These are phyloP conservation scores for Fagopyrum tataricum DNA, from an alignment of 148 eudicot species.

Conservation along the genomic window DNA sequence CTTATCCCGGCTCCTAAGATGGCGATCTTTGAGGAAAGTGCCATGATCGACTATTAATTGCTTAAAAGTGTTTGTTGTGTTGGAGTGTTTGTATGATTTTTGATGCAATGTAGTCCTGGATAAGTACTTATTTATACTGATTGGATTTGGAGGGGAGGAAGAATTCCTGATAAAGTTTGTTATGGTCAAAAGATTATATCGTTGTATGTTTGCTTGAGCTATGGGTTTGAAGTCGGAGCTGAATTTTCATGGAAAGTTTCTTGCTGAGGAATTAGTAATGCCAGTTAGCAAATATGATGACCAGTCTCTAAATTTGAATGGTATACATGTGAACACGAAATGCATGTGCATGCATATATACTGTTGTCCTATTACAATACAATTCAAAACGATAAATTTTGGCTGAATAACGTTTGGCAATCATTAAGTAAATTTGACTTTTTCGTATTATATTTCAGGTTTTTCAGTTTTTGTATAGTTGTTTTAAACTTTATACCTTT, in stretches of 20 bases:
- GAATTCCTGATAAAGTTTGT: background rate
- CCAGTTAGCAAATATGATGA: background rate
- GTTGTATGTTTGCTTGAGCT: background rate
- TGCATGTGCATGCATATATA: too few relatives aligned
- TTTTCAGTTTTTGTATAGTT: too few relatives aligned
- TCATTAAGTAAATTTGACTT: too few relatives aligned
- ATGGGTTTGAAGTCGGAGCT: background rate
- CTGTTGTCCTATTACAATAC: too few relatives aligned
- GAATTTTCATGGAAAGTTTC: constrained; percentile 9
- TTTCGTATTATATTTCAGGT: too few relatives aligned
- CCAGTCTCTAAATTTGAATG: background rate
- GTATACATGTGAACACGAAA: too few relatives aligned
- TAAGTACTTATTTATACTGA: background rate
- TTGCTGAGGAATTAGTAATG: background rate
- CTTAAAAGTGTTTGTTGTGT: background rate
- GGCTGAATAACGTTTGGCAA: too few relatives aligned
- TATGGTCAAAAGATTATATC: background rate
- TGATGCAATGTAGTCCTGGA: too few relatives aligned
- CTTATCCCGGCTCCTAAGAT: constrained; percentile 91
- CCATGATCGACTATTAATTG: background rate
- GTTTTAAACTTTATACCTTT: too few relatives aligned
- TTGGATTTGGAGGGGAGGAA: background rate
- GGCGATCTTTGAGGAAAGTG: constrained; percentile 41
- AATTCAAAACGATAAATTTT: too few relatives aligned
- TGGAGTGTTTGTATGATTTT: background rate